Evolutionary conservation across 768 basidiomycete genomes (phyloP).

Genomic region (Phlebiopsis gigantea): DNA sequence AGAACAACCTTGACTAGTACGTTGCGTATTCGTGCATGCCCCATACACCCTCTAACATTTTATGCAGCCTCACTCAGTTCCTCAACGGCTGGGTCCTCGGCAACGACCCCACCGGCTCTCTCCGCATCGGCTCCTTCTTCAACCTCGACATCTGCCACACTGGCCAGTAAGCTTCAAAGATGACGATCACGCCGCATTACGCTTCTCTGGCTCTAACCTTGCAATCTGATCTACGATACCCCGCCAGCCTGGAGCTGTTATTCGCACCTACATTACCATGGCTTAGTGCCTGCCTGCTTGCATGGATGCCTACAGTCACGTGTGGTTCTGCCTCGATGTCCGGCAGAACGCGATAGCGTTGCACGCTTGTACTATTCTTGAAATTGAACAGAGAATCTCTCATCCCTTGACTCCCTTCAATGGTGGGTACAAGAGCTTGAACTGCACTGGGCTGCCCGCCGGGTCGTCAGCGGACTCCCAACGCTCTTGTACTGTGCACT

Average conservation of each 20-base stretch:
- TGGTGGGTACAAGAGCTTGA: too few species aligned
- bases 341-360: not conserved
- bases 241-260: not conserved
- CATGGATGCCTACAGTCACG: not conserved
- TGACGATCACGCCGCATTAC: not conserved
- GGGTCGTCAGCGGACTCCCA: too few species aligned
- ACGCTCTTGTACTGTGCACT: too few species aligned
- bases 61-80: constrained; percentile 57
- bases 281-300: not conserved
- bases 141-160: constrained; percentile 44
- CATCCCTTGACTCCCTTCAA: too few species aligned
- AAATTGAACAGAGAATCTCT: too few species aligned
- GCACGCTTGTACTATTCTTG: not conserved
- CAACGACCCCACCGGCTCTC: constrained; percentile 37
- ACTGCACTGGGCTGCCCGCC: too few species aligned
- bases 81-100: constrained; percentile 70
- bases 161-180: not conserved
- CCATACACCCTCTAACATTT: not conserved
- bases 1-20: constrained; percentile 86
- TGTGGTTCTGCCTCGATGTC: not conserved
- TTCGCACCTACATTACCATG: not conserved
- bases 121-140: constrained; percentile 58
- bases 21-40: constrained; percentile 22
- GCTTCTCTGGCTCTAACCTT: not conserved
- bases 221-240: not conserved